Evolutionary conservation across 139 green algal genomes (phyloP), one percentile per base, ranked within the genome.

Genomic region (Coccomyxa sp.): DNA sequence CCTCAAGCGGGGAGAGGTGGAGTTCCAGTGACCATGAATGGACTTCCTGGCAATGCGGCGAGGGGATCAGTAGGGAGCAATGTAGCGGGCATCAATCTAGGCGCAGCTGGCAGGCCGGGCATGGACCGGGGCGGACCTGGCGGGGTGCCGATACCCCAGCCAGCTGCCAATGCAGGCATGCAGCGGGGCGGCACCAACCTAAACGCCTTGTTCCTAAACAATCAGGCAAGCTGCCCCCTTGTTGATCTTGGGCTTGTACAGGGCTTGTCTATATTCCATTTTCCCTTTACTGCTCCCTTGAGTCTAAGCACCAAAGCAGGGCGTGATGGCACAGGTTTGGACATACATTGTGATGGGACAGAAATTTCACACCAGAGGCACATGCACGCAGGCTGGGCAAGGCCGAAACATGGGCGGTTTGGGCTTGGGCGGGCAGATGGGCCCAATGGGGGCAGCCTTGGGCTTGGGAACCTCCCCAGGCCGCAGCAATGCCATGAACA

Each of bases 21-120:
- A 6, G 18, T 75, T 38, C 39, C 68, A n/a, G 40, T 75, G 76
- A 68, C 58, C 9, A 75, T 80, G 76, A 80, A 80, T 31, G 74
- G 74, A n/a, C 41, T 78, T 41, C 16, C 70, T 8, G 33, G 33
- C 35, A 44, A 50, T 8, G 35, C 29, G n/a, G 64, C 24, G 31
- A 72, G 31, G 29, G 64, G n/a, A 29, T 29, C 64, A 3, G 31
- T 35, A 0, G 31, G 64, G 31, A 29, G 64, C 64, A 79, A 37
- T 39, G 39, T 79, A 8, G 55, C 35, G 22, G 55, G 70, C 54
- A 54, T 39, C 27, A 54, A 54, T 39, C 73, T 79, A 35, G 54
- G 54, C 31, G 50, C 18, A 18, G 50, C 27, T 18, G 50, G 50
- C 50, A 22, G 50, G 18, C 50, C 18, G 18, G 70, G 70, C 14